A percentile compares a stretch with the other conserved stretches of the same genome.
These are phyloP conservation scores for Phylloboletellus chloephorus DNA, from an alignment of 1,284 basidiomycete genomes.

Conservation along the genomic window DNA sequence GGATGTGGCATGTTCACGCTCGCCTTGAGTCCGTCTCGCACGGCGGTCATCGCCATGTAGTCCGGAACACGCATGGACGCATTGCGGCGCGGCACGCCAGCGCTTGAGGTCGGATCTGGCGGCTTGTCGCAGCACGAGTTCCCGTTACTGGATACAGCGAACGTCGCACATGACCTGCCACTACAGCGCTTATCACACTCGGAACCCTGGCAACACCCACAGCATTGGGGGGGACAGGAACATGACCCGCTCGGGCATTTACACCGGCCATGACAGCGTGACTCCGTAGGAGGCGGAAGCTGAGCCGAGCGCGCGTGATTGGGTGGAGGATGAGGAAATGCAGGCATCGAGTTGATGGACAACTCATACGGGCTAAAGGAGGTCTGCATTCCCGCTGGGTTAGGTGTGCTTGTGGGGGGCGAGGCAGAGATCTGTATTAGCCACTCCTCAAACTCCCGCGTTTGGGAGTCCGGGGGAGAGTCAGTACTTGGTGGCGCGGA, in stretches of 20 bases:
- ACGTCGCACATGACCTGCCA: slow-evolving; percentile 9
- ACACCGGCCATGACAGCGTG: slow-evolving; percentile 33
- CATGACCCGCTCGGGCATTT: slow-evolving; percentile 34
- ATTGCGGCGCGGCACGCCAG: slow-evolving; percentile 11
- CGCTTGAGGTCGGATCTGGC: slow-evolving; percentile 11
- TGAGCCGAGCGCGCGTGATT: slow-evolving; percentile 14
- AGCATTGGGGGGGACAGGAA: slow-evolving; percentile 32
- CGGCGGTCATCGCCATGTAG: slow-evolving; percentile 32
- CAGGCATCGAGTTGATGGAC: slow-evolving; percentile 20
- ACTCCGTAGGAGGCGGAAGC: slow-evolving; percentile 20
- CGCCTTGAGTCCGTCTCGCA: slow-evolving; percentile 27
- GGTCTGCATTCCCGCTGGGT: slow-evolving; percentile 18
- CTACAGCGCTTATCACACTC: slow-evolving; percentile 21
- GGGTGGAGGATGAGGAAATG: slow-evolving; percentile 12
- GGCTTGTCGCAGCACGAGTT: slow-evolving; percentile 16
- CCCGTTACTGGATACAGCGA: slow-evolving; percentile 20
- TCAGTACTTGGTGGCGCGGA: slow-evolving; percentile 22
- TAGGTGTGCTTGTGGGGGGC: slow-evolving; percentile 11
- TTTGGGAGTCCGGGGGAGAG: slow-evolving; percentile 25
- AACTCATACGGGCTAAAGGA: slow-evolving; percentile 27
- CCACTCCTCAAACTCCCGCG: slow-evolving; percentile 47
- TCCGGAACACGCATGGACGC: slow-evolving; percentile 27
- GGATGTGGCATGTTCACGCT: slow-evolving; percentile 18
- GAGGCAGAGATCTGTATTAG: slow-evolving; percentile 35
- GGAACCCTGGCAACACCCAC: slow-evolving; percentile 33